Conservation (phyloP, 306 rosid species). For the Macrotyloma uniflorum region DNA sequence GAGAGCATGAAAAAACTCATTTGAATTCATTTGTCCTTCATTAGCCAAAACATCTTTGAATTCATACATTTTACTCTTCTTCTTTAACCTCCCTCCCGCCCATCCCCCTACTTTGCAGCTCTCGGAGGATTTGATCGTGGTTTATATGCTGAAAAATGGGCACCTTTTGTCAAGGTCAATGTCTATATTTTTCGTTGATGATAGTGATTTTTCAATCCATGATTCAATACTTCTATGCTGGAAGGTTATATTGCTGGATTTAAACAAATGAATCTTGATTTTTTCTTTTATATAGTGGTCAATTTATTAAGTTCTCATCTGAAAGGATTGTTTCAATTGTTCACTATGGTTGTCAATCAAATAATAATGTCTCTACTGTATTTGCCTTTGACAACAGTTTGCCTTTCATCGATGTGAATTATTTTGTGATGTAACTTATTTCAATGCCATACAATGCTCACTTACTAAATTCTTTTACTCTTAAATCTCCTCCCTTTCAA, state of each 20-base stretch:
- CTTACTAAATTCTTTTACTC: constrained; percentile 2
- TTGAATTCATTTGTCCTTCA: not conserved
- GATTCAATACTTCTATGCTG: constrained; percentile 19
- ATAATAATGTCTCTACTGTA: not conserved
- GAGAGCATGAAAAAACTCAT: constrained; percentile 1
- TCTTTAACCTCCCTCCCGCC: not conserved
- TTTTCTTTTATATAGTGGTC: not conserved
- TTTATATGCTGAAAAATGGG: constrained; percentile 94
- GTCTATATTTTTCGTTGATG: not conserved
- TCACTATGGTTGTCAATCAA: constrained; percentile 13
- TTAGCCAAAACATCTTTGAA: not conserved
- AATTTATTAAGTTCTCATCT: constrained; percentile 4
- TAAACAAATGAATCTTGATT: not conserved
- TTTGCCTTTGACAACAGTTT: not conserved
- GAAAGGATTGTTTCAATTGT: constrained; percentile 12
- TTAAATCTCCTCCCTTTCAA: not conserved
- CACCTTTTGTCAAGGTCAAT: constrained; percentile 62
- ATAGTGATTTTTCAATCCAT: constrained; percentile 17
- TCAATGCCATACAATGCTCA: constrained; percentile 5
- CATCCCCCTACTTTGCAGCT: constrained; percentile 54
- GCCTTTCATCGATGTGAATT: not conserved
- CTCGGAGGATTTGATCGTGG: constrained; percentile 83
- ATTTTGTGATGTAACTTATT: not conserved
- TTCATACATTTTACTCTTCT: not conserved
- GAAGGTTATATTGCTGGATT: constrained; percentile 20